A percentile compares a stretch with the other conserved stretches of the same genome.
phyloP scores from a whole-genome alignment of 352 stramenopile genomes.

The Stephanocyclus meneghinianus region DNA sequence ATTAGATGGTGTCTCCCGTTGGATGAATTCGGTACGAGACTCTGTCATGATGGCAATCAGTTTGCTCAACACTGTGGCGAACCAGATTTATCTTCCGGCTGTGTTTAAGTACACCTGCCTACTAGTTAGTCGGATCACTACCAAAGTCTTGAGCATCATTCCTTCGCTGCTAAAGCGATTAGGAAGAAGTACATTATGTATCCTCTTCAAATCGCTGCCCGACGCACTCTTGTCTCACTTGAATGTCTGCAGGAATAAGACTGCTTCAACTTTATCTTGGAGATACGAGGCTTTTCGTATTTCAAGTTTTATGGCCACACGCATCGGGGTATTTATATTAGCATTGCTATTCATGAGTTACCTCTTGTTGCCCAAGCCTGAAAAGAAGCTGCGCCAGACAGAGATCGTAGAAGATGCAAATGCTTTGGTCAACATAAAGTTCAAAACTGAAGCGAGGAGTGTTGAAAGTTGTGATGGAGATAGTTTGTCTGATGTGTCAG shows the following conservation, averaged over 20 bases:
- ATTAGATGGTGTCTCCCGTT: background rate
- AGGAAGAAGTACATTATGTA: background rate
- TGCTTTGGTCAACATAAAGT: background rate
- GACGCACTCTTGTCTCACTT: conserved; percentile 8
- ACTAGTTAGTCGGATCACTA: background rate
- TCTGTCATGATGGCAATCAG: background rate
- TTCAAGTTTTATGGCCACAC: conserved; percentile 32
- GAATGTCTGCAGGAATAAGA: conserved; percentile 12
- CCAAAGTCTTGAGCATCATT: conserved; percentile 7
- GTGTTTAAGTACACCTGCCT: background rate
- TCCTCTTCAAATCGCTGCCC: background rate
- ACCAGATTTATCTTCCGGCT: conserved; percentile 1
- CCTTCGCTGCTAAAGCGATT: background rate
- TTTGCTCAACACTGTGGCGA: background rate
- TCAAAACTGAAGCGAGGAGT: background rate
- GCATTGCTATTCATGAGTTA: conserved; percentile 35
- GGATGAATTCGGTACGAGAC: background rate
- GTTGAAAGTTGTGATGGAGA: background rate
- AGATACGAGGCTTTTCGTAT: conserved; percentile 15
- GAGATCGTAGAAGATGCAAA: background rate
- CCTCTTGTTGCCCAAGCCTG: conserved; percentile 33
- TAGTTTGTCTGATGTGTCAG: background rate
- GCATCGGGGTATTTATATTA: conserved; percentile 37
- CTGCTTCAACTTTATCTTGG: conserved; percentile 12
- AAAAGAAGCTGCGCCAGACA: conserved; percentile 13